Evolutionary conservation across 1,284 basidiomycete genomes (phyloP).

Genomic region (Sparassis latifolia): DNA sequence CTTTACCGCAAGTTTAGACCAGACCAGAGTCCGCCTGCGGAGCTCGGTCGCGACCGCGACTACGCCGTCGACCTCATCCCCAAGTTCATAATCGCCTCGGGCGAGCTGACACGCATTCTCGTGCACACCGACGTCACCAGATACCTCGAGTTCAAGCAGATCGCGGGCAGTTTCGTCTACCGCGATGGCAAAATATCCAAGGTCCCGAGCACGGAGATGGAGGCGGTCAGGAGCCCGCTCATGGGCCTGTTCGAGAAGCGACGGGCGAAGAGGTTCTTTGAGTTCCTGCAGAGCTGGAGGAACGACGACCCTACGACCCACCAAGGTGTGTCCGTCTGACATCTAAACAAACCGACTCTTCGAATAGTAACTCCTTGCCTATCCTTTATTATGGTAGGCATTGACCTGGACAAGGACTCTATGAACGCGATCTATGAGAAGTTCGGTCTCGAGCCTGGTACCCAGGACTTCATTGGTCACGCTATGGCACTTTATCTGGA

Average conservation of each 20-base stretch:
- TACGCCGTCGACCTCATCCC: slow-evolving; percentile 94
- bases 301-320: slow-evolving; percentile 94
- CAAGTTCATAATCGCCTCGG: slow-evolving; percentile 97
- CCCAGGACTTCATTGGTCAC: slow-evolving; percentile 98
- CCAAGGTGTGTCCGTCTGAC: slow-evolving; percentile 57
- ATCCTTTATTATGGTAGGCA: slow-evolving; percentile 40
- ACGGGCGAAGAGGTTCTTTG: slow-evolving; percentile 97
- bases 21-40: slow-evolving; percentile 61
- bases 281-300: slow-evolving; percentile 94
- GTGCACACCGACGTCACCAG: slow-evolving; percentile 99
- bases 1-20: slow-evolving; percentile 95
- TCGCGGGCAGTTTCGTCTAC: slow-evolving; percentile 97
- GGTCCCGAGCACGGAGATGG: slow-evolving; percentile 96
- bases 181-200: slow-evolving; percentile 97
- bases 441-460: slow-evolving; percentile 95
- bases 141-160: slow-evolving; percentile 99
- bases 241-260: slow-evolving; percentile 99
- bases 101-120: slow-evolving; percentile 96
- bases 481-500: slow-evolving; percentile 99
- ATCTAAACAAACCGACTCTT: background rate
- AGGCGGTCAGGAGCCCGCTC: slow-evolving; percentile 89
- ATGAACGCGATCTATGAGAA: slow-evolving; percentile 96
- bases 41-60: slow-evolving; percentile 90
- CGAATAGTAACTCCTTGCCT: background rate
- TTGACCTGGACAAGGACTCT: slow-evolving; percentile 80